Evolutionary conservation across 108 stramenopile genomes (phyloP).

Genomic region (Mediolabrus comicus): DNA sequence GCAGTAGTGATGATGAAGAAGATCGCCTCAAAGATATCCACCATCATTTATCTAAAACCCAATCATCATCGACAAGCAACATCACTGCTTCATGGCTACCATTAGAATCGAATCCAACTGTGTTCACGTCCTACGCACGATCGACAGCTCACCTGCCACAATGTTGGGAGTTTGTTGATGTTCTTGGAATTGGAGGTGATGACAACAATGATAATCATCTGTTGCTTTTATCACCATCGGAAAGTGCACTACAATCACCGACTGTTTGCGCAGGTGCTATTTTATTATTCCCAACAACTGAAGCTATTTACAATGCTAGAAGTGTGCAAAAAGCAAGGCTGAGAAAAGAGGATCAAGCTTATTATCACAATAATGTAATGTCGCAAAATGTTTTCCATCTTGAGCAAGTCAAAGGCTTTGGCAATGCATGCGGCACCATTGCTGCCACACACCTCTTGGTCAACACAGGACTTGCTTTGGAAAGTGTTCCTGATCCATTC

Average conservation of each 20-base stretch:
- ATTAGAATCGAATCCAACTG: not conserved
- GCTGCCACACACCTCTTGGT: not conserved
- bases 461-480: not conserved
- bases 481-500: not conserved
- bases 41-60: not conserved
- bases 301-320: not conserved
- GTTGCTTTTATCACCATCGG: not conserved
- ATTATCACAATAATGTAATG: not conserved
- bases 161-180: not conserved
- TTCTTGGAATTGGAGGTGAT: not conserved
- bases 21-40: constrained; percentile 5
- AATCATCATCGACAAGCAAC: not conserved
- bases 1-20: not conserved
- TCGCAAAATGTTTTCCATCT: not conserved
- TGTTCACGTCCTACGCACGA: not conserved
- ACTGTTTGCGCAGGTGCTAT: not conserved
- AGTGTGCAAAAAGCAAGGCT: not conserved
- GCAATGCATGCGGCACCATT: constrained; percentile 2
- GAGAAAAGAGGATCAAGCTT: not conserved
- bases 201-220: not conserved
- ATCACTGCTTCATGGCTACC: not conserved
- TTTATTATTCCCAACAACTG: not conserved
- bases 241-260: not conserved
- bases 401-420: constrained; percentile 7
- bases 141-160: not conserved